Evolutionary conservation across 139 green algal genomes (phyloP).

Genomic region (Picochlorum sp.): DNA sequence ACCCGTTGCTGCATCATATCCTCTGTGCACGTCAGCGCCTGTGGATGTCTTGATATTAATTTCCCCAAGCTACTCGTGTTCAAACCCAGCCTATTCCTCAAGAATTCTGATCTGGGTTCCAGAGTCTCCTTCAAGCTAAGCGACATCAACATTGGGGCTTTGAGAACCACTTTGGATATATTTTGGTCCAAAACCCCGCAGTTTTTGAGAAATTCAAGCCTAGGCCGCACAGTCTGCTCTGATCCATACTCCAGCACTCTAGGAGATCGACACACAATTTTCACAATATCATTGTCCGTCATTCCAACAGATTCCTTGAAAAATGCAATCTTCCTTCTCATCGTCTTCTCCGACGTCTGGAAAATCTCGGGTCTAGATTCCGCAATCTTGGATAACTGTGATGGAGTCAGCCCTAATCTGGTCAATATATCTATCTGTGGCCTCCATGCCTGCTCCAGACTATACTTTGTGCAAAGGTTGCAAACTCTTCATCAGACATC

Average conservation of each 20-base stretch:
- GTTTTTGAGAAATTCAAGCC: slow-evolving; percentile 45
- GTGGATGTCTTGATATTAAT: slow-evolving; percentile 39
- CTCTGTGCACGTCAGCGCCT: slow-evolving; percentile 52
- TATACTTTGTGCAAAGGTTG: slow-evolving; percentile 5
- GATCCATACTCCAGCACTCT: slow-evolving; percentile 41
- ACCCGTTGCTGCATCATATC: slow-evolving; percentile 40
- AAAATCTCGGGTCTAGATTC: slow-evolving; percentile 23
- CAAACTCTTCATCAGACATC: slow-evolving; percentile 9
- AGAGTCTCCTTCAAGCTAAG: slow-evolving; percentile 41
- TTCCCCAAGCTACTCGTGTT: slow-evolving; percentile 29
- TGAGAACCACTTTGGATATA: slow-evolving; percentile 37
- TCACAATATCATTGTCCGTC: slow-evolving; percentile 33
- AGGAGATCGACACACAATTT: slow-evolving; percentile 46
- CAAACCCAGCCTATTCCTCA: slow-evolving; percentile 27
- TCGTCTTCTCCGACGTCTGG: slow-evolving; percentile 18
- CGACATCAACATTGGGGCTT: slow-evolving; percentile 40
- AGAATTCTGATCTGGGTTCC: slow-evolving; percentile 34
- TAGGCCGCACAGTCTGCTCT: slow-evolving; percentile 34
- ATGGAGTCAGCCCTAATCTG: slow-evolving; percentile 12
- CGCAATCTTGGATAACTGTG: slow-evolving; percentile 19
- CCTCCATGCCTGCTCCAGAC: slow-evolving; percentile 15
- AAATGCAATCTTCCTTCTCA: slow-evolving; percentile 38
- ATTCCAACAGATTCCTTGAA: slow-evolving; percentile 31
- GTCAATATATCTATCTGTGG: slow-evolving; percentile 26
- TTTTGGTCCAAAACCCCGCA: slow-evolving; percentile 31